Evolutionary conservation across 2,329 filamentous ascomycete species (phyloP).

Genomic region (Tolypocladium sp.): DNA sequence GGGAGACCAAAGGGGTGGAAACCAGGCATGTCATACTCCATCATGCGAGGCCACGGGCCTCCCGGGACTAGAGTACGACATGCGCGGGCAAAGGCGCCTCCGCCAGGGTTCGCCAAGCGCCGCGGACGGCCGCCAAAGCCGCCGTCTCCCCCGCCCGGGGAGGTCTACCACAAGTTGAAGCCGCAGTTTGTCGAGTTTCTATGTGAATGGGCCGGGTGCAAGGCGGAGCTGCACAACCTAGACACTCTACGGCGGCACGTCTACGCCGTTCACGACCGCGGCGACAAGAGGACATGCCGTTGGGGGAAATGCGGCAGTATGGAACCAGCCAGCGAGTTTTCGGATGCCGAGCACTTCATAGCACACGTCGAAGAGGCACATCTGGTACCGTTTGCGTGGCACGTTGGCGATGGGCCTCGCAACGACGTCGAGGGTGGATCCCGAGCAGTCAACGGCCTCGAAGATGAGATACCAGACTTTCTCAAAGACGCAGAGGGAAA

Average conservation of each 20-base stretch:
- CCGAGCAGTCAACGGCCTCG: slow-evolving; percentile 4
- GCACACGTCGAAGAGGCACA: slow-evolving; percentile 46
- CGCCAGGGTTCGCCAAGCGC: slow-evolving; percentile 21
- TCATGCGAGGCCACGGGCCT: slow-evolving; percentile 8
- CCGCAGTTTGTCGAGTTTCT: slow-evolving; percentile 41
- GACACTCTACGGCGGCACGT: slow-evolving; percentile 49
- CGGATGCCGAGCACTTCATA: slow-evolving; percentile 27
- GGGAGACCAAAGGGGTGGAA: slow-evolving; percentile 41
- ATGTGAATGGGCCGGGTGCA: slow-evolving; percentile 52
- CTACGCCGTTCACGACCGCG: slow-evolving; percentile 34
- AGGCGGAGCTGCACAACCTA: slow-evolving; percentile 53
- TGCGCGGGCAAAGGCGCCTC: slow-evolving; percentile 16
- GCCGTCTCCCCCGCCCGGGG: slow-evolving; percentile 26
- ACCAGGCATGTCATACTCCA: slow-evolving; percentile 19
- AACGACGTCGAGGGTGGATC: slow-evolving; percentile 22
- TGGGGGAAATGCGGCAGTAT: slow-evolving; percentile 21
- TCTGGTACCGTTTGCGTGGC: slow-evolving; percentile 44
- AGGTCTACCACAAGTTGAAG: slow-evolving; percentile 30
- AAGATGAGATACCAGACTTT: slow-evolving; percentile 33
- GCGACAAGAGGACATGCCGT: slow-evolving; percentile 10
- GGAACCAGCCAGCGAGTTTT: slow-evolving; percentile 22
- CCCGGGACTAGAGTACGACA: slow-evolving; percentile 7
- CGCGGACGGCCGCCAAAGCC: slow-evolving; percentile 33
- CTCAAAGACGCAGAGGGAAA: slow-evolving; percentile 41
- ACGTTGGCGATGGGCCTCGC: slow-evolving; percentile 48